Evolutionary conservation across 768 basidiomycete genomes (phyloP).

Genomic region (Tephrocybe sp.): DNA sequence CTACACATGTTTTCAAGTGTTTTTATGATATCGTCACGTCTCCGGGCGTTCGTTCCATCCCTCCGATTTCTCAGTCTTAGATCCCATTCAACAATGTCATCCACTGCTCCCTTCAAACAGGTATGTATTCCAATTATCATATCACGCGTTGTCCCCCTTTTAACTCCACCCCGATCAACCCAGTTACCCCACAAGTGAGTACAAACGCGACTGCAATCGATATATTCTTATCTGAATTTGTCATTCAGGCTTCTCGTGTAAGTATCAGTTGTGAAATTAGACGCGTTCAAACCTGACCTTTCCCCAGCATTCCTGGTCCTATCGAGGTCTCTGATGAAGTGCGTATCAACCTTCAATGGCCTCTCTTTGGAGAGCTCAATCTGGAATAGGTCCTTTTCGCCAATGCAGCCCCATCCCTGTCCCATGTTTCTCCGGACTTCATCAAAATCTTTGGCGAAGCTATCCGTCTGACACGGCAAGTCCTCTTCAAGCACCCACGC

Average conservation of each 20-base stretch:
- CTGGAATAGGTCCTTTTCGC: conserved; percentile 72
- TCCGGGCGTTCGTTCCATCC: conserved; percentile 14
- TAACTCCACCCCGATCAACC: background rate
- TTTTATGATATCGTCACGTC: conserved; percentile 14
- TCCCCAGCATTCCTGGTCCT: conserved; percentile 56
- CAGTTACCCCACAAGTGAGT: conserved; percentile 38
- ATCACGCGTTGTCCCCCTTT: background rate
- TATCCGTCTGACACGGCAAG: conserved; percentile 77
- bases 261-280: conserved; percentile 16
- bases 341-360: conserved; percentile 1
- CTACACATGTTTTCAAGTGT: conserved; percentile 15
- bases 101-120: conserved; percentile 28
- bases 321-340: conserved; percentile 57
- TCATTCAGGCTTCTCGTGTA: conserved; percentile 48
- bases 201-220: conserved; percentile 19
- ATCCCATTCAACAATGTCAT: conserved; percentile 18
- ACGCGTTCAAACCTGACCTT: conserved; percentile 7
- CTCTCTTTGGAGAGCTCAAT: background rate
- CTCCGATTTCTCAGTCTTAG: conserved; percentile 13
- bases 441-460: conserved; percentile 85
- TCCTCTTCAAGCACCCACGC: conserved; percentile 1
- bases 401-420: conserved; percentile 90
- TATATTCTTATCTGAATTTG: conserved; percentile 14
- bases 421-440: conserved; percentile 88
- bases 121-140: conserved; percentile 17